A percentile compares a stretch with the other conserved stretches of the same genome.
These are phyloP conservation scores for Raddia distichophylla DNA, from an alignment of 176 grass and related monocot species.

Conservation along the genomic window DNA sequence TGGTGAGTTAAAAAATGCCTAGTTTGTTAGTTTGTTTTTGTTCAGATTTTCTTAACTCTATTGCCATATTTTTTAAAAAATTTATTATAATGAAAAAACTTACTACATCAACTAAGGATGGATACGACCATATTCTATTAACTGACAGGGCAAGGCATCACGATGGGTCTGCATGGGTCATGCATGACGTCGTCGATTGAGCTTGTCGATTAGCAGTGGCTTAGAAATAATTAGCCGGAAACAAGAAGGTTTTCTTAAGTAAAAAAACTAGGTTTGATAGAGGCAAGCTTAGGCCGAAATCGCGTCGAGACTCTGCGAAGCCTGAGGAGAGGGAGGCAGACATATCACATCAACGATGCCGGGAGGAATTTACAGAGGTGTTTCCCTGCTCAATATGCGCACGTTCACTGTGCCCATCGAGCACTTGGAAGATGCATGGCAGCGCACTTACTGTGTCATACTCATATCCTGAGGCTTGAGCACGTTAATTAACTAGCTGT, in stretches of 20 bases:
- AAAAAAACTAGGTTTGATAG: neutral
- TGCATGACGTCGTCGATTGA: neutral
- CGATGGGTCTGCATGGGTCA: neutral
- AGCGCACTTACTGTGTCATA: neutral
- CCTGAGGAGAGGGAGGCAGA: no score
- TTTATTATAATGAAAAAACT: no score
- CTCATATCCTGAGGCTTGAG: neutral
- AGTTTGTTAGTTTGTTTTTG: no score
- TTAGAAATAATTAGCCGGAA: neutral
- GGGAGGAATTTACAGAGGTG: neutral
- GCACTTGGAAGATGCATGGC: neutral
- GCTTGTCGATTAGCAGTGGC: neutral
- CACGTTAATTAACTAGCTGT: no score
- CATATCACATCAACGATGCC: conserved; percentile 19
- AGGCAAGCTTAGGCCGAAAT: neutral
- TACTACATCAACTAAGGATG: no score
- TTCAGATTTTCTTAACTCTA: no score
- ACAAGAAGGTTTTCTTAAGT: neutral
- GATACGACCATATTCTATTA: no score
- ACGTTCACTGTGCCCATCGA: neutral
- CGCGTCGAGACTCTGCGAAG: no score
- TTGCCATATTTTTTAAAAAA: no score
- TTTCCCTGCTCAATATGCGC: neutral
- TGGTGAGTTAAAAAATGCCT: no score
- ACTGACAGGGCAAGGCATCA: neutral